Base-by-base conservation (phyloP, 768 basidiomycete species). In the Panaeolus papilionaceus region DNA sequence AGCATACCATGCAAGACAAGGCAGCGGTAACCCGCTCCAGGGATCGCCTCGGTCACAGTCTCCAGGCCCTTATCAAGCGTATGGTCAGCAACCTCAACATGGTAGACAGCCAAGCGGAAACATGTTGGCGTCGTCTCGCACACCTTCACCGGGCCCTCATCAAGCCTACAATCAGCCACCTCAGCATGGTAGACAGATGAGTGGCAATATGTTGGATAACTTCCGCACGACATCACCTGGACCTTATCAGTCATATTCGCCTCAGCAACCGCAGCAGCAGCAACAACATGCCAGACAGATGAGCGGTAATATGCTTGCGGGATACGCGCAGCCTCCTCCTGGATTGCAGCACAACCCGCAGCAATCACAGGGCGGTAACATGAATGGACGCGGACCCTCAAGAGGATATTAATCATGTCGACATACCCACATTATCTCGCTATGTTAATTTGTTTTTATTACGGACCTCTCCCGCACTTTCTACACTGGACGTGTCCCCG, bases 311-410 rank as follows among this genome's bases (percentile, higher is more conserved):
- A 64, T 72, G 65, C 64, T 71, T 42, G 38, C 65, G 38, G n/a
- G 66, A 49, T 71, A 70, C 44, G 63, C 69, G 23, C 68, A 73
- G 23, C 63, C 67, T 16, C 71, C 69, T 1, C 67, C 70, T 49
- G 69, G 73, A 18, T 65, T 74, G n/a, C 71, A 68, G 58, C 78
- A 67, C 69, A 67, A 70, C 26, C 75, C 69, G 33, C 74, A 75
- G 45, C 75, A 75, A n/a, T 67, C 71, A 18, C 76, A 75, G 33
- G 71, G 72, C 62, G 71, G 42, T 45, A 79, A 83, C 70, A 77
- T 81, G 77, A 79, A 82, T 38, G 82, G 82, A 63, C 80, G 81
- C 61, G 83, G 83, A 42, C 75, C 79, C 23, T 76, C 74, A 76
- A 75, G 80, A 75, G 77, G 73, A 62, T 74, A 70, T 69, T 74